Percentiles rank a stretch among this genome's conserved stretches.
Evolutionary conservation across 1,139 yeast species (phyloP).

Genomic region (Debaryomyces subglobosus): DNA sequence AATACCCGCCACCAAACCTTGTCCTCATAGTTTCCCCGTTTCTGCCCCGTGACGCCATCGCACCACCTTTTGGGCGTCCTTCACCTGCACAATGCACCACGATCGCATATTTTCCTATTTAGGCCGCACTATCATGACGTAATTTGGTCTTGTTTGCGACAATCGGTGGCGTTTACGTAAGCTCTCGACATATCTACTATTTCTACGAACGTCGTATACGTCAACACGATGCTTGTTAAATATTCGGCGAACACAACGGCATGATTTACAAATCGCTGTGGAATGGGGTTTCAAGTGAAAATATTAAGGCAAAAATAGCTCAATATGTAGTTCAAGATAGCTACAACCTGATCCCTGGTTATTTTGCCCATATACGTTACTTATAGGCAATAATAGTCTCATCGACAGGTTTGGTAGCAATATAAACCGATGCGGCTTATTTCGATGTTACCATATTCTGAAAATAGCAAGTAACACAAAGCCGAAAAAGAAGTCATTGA

Average conservation of each 20-base stretch:
- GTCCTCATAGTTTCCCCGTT: not conserved
- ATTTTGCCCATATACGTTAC: not conserved
- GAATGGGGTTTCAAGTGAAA: not conserved
- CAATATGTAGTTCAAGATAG: not conserved
- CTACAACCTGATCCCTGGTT: not conserved
- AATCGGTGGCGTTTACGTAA: not conserved
- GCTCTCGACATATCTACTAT: not conserved
- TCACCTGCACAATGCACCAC: not conserved
- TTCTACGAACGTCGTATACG: not conserved
- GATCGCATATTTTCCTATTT: not conserved
- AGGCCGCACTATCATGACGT: not conserved
- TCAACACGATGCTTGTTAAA: not conserved
- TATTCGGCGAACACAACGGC: not conserved
- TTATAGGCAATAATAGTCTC: not conserved
- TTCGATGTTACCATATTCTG: conserved; percentile 4
- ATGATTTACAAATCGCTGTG: not conserved
- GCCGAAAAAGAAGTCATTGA: conserved; percentile 8
- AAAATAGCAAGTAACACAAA: conserved; percentile 8
- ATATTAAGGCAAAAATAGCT: not conserved
- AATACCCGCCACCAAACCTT: not conserved
- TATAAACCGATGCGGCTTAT: conserved; percentile 2
- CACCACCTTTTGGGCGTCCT: not conserved
- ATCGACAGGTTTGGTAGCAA: conserved; percentile 1
- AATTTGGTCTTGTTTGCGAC: not conserved
- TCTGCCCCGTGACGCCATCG: conserved; percentile 3